Conservation (phyloP, 345 rosid species). For the Citrus hindsii region DNA sequence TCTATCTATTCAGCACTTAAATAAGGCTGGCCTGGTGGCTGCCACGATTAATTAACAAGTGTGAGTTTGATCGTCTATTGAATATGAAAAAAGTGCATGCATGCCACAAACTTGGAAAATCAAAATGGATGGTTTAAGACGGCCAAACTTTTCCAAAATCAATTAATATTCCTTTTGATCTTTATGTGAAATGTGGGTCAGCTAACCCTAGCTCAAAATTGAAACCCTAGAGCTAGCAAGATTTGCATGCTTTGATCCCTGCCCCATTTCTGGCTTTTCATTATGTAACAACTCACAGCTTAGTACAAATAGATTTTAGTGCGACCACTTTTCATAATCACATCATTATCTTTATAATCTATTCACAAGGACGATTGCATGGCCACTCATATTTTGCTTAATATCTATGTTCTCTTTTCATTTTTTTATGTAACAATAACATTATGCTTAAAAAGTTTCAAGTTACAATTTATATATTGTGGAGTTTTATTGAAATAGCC, state of each 20-base stretch:
- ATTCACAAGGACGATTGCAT: background rate
- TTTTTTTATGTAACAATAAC: no score
- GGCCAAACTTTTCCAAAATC: slow-evolving; percentile 11
- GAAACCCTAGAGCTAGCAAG: slow-evolving; percentile 20
- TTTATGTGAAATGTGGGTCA: slow-evolving; percentile 19
- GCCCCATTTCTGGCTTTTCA: slow-evolving; percentile 2
- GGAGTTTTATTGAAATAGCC: background rate
- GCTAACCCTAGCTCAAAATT: slow-evolving; percentile 7
- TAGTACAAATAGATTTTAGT: background rate
- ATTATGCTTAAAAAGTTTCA: no score
- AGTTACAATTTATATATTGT: no score
- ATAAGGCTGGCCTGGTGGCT: background rate
- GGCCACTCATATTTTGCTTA: background rate
- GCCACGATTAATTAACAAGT: background rate
- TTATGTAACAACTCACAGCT: slow-evolving; percentile 3
- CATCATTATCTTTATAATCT: background rate
- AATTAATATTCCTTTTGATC: slow-evolving; percentile 9
- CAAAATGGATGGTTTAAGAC: background rate
- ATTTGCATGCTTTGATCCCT: background rate
- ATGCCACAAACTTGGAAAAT: background rate
- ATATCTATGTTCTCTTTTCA: background rate
- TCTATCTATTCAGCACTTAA: background rate
- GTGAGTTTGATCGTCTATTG: background rate
- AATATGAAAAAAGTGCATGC: background rate
- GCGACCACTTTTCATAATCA: background rate